These are phyloP conservation scores for Naumovozyma castellii DNA, from an alignment of 805 yeast genomes.

Conservation along the genomic window DNA sequence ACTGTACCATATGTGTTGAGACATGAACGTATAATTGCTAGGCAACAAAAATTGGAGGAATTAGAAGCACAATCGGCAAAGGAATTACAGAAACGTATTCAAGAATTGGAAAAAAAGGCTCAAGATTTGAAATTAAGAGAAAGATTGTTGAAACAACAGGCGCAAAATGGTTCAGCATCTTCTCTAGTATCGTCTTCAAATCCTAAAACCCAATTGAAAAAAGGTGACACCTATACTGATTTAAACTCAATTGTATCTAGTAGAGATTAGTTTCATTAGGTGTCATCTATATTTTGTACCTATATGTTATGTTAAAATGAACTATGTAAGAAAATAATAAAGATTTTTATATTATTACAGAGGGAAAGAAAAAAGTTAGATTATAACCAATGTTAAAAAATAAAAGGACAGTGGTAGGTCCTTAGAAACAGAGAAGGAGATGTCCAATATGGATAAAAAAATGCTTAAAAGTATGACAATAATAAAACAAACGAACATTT, in stretches of 20 bases:
- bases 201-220: conserved; percentile 28
- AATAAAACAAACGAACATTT: not conserved
- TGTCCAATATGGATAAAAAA: not conserved
- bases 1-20: conserved; percentile 77
- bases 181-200: conserved; percentile 13
- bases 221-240: conserved; percentile 48
- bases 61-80: conserved; percentile 69
- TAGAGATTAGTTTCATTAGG: conserved; percentile 12
- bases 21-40: conserved; percentile 64
- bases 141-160: conserved; percentile 33
- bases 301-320: not conserved
- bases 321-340: not conserved
- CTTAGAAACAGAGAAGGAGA: too few species aligned
- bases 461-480: not conserved
- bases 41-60: conserved; percentile 71
- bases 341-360: not conserved
- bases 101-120: conserved; percentile 65
- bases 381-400: too few species aligned
- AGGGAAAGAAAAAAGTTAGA: not conserved
- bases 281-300: not conserved
- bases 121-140: conserved; percentile 63
- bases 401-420: too few species aligned
- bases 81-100: conserved; percentile 66
- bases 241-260: conserved; percentile 37
- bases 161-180: conserved; percentile 10